Base-by-base conservation (phyloP, 139 green algal species). In the Ettlia oleoabundans region DNA sequence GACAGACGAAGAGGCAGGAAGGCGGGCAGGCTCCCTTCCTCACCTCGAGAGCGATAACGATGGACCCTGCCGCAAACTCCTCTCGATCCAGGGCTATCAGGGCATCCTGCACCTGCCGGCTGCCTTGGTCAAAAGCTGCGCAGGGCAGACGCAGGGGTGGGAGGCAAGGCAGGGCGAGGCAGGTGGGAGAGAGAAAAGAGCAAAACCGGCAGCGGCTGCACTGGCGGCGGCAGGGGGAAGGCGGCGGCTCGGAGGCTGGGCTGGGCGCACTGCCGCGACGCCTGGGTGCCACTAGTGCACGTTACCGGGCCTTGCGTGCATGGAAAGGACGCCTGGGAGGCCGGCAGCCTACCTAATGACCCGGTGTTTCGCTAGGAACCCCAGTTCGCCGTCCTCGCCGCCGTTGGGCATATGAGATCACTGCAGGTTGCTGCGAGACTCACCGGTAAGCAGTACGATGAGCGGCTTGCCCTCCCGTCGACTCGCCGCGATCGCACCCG, bases 381-480 rank as follows among this genome's bases (percentile, higher is more conserved):
- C 47, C 47, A 15, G 10, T 10, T 15, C 10, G 47, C 47, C 47
- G 47, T 58, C 47, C 47, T 58, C 47, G 47, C 13, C 47, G 47
- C 47, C 10, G 10, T 15, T 58, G 13, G 47, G 47, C 47, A 24
- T 10, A 10, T 15, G 13, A 58, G 13, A 58, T 15, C n/a, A n/a
- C 47, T 15, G 47, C 15, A 58, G 30, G 30, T 9, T 32, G 55
- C 18, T 65, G 55, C 55, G 18, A 5, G 30, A 32, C 55, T 65
- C 61, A 83, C 78, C 78, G 40, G 47, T 74, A 5, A 83, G 66
- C 26, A 83, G 66, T 35, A 83, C 78, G 3, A 83, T 33, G 33
- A 83, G 65, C 13, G 78, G 64, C 33, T 55, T 55, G 22, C 47
- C 13, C 32, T 64, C 65, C 26, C 30, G 15, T 0, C 65, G 65